Evolutionary conservation across 2,329 filamentous ascomycete species (phyloP).

Genomic region (Sclerotinia nivalis): DNA sequence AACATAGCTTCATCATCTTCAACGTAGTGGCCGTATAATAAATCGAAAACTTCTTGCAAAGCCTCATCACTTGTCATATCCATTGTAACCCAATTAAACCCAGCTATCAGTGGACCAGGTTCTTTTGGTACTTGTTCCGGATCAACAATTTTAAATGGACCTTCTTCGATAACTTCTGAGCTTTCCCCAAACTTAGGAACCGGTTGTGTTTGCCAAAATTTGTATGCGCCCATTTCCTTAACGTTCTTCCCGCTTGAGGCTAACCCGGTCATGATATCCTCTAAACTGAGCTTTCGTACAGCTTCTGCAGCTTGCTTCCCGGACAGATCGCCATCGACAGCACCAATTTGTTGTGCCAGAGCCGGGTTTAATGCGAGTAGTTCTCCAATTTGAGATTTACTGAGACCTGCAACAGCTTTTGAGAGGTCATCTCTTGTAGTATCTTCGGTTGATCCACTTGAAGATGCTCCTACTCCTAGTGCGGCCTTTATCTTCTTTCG

Average conservation of each 20-base stretch:
- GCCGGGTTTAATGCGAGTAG: constrained; percentile 73
- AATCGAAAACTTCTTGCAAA: constrained; percentile 86
- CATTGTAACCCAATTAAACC: constrained; percentile 93
- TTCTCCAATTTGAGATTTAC: constrained; percentile 60
- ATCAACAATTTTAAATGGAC: constrained; percentile 79
- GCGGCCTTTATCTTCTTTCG: constrained; percentile 58
- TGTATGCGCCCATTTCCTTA: constrained; percentile 96
- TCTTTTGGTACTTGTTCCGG: constrained; percentile 77
- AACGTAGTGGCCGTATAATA: constrained; percentile 92
- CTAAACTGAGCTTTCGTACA: constrained; percentile 64
- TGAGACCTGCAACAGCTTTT: constrained; percentile 48
- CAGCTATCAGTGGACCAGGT: constrained; percentile 71
- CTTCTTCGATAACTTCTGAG: constrained; percentile 63
- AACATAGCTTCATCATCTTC: constrained; percentile 98
- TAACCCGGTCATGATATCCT: constrained; percentile 72
- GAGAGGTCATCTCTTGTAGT: constrained; percentile 50
- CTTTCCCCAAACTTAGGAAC: constrained; percentile 78
- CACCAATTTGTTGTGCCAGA: constrained; percentile 58
- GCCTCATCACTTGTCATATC: constrained; percentile 77
- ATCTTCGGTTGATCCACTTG: constrained; percentile 40
- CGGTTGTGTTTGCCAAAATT: constrained; percentile 98
- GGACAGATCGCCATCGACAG: constrained; percentile 43
- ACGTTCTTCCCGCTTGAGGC: constrained; percentile 81
- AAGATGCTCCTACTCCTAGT: constrained; percentile 36
- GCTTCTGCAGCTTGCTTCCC: constrained; percentile 50